Conservation (phyloP, 805 yeast species). For the Yarrowia yakushimensis region DNA sequence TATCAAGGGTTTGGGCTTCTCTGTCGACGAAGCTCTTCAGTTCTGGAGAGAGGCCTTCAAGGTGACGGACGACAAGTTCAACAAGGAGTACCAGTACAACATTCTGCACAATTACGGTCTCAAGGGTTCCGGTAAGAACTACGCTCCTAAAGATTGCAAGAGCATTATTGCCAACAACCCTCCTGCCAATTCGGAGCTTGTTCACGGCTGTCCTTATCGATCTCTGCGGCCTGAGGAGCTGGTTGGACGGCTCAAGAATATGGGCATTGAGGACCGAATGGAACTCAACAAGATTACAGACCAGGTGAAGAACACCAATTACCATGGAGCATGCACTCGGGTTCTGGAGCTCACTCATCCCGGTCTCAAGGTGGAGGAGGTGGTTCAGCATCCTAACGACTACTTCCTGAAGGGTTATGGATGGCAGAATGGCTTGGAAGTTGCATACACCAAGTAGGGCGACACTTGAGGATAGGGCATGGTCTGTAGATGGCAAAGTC, state of each 20-base stretch:
- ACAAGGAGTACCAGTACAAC: constrained; percentile 84
- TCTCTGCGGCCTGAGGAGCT: constrained; percentile 67
- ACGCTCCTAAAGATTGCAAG: constrained; percentile 81
- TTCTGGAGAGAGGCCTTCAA: constrained; percentile 78
- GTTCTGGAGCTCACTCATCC: constrained; percentile 71
- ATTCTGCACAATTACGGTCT: constrained; percentile 87
- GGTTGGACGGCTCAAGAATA: constrained; percentile 49
- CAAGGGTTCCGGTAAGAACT: constrained; percentile 84
- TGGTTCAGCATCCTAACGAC: constrained; percentile 80
- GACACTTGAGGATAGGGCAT: too few species aligned
- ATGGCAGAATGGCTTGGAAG: neutral
- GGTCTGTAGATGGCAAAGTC: too few species aligned
- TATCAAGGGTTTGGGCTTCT: constrained; percentile 83
- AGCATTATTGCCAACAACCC: constrained; percentile 64
- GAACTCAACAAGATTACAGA: constrained; percentile 61
- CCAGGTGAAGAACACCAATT: constrained; percentile 64
- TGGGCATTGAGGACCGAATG: constrained; percentile 60
- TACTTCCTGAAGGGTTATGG: constrained; percentile 61
- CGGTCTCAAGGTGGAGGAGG: constrained; percentile 43
- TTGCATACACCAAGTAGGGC: neutral
- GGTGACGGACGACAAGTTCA: constrained; percentile 63
- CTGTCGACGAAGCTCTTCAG: constrained; percentile 78
- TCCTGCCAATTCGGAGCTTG: constrained; percentile 60
- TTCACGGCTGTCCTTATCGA: constrained; percentile 91
- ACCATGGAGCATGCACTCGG: constrained; percentile 82